Evolutionary conservation across 1,284 basidiomycete genomes (phyloP).

Genomic region (Paramarasmius palmivorus): DNA sequence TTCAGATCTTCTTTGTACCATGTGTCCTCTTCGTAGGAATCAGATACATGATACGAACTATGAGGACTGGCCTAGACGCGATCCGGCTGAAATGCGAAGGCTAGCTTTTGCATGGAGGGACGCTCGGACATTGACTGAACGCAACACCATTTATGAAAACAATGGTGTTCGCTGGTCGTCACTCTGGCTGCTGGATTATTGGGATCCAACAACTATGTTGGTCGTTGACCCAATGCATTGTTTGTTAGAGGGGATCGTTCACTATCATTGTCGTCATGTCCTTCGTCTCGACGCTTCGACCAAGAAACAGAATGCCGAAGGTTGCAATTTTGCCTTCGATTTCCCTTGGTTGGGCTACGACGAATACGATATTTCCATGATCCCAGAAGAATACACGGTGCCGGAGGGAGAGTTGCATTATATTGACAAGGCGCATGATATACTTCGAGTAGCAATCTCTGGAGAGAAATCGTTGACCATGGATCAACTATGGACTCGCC

Average conservation of each 20-base stretch:
- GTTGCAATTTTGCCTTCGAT: neutral
- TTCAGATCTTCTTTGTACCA: too few species aligned
- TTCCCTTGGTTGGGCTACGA: neutral
- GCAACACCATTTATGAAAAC: neutral
- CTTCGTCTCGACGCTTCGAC: neutral
- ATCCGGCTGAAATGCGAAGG: conserved; percentile 10
- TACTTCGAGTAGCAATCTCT: conserved; percentile 1
- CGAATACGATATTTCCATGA: neutral
- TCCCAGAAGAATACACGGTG: too few species aligned
- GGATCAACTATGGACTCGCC: too few species aligned
- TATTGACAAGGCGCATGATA: too few species aligned
- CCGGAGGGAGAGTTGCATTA: too few species aligned
- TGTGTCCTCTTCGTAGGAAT: too few species aligned
- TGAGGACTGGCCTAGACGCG: conserved; percentile 29
- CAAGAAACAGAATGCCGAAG: neutral
- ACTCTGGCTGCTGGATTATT: conserved; percentile 3
- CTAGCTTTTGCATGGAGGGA: conserved; percentile 24
- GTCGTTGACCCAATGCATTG: conserved; percentile 8
- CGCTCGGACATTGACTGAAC: conserved; percentile 13
- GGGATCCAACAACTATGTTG: conserved; percentile 3
- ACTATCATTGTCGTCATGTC: conserved; percentile 4
- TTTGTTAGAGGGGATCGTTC: neutral
- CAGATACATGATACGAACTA: conserved; percentile 15
- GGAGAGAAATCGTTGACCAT: too few species aligned
- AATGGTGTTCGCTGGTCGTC: conserved; percentile 3